Evolutionary conservation across 1,284 basidiomycete species (phyloP).

Genomic region (Macrocybe sp.): DNA sequence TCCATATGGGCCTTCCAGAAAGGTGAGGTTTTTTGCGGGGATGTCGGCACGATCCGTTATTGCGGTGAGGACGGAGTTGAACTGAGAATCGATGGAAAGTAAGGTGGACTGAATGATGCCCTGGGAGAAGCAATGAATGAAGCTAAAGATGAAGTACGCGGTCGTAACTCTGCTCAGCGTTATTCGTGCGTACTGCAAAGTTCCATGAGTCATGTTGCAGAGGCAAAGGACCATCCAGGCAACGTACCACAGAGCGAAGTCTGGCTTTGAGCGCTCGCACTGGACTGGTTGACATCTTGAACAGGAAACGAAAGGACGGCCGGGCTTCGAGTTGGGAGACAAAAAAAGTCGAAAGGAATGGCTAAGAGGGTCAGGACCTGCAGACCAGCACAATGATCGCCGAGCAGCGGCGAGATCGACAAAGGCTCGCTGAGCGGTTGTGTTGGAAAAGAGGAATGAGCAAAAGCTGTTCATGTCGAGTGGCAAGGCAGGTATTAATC

Average conservation of each 20-base stretch:
- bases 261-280: background rate
- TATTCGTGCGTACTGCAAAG: slow-evolving; percentile 28
- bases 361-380: no score
- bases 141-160: slow-evolving; percentile 43
- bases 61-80: slow-evolving; percentile 29
- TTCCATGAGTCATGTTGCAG: background rate
- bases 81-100: slow-evolving; percentile 39
- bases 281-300: background rate
- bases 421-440: no score
- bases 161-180: slow-evolving; percentile 34
- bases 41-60: slow-evolving; percentile 36
- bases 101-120: slow-evolving; percentile 46
- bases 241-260: background rate
- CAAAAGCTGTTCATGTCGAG: no score
- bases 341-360: no score
- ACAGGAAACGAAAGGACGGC: background rate
- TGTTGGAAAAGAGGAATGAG: no score
- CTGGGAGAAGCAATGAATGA: slow-evolving; percentile 37
- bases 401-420: no score
- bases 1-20: slow-evolving; percentile 28
- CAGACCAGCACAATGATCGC: no score
- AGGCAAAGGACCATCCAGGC: background rate
- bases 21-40: slow-evolving; percentile 33
- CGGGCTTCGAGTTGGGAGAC: no score
- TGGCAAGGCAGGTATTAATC: no score